These are phyloP conservation scores for Astragalus membranaceus DNA, from an alignment of 306 rosid species.

Conservation along the genomic window DNA sequence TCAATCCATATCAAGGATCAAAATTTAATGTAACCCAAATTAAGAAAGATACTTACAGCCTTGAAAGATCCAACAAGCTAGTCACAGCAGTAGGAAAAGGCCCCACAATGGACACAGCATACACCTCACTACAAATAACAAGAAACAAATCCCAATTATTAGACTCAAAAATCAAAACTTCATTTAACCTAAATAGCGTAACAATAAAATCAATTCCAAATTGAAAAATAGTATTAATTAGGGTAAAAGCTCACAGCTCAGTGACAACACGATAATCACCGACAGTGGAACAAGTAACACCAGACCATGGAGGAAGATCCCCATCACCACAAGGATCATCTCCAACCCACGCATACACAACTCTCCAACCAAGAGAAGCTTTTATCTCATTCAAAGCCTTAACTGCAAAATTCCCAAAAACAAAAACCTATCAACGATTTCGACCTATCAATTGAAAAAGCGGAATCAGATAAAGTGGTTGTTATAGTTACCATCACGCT, in stretches of 20 bases:
- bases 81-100: conserved; percentile 99
- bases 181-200: background rate
- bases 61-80: conserved; percentile 91
- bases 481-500: conserved; percentile 71
- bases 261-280: conserved; percentile 98
- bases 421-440: background rate
- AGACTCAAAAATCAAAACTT: too few relatives aligned
- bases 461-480: background rate
- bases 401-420: conserved; percentile 39
- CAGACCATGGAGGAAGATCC: conserved; percentile 96
- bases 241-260: conserved; percentile 51
- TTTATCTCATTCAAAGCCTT: conserved; percentile 97
- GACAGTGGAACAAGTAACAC: conserved; percentile 91
- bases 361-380: conserved; percentile 99
- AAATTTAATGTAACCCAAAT: background rate
- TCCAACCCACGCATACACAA: conserved; percentile 98
- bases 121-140: conserved; percentile 70
- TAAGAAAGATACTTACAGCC: conserved; percentile 53
- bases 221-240: background rate
- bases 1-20: background rate
- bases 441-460: conserved; percentile 4
- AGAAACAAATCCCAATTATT: background rate
- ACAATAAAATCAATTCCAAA: background rate
- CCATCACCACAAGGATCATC: conserved; percentile 99
- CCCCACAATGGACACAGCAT: conserved; percentile 96